phyloP scores from a whole-genome alignment of 495 filamentous ascomycete species.

The Darksidea phi region DNA sequence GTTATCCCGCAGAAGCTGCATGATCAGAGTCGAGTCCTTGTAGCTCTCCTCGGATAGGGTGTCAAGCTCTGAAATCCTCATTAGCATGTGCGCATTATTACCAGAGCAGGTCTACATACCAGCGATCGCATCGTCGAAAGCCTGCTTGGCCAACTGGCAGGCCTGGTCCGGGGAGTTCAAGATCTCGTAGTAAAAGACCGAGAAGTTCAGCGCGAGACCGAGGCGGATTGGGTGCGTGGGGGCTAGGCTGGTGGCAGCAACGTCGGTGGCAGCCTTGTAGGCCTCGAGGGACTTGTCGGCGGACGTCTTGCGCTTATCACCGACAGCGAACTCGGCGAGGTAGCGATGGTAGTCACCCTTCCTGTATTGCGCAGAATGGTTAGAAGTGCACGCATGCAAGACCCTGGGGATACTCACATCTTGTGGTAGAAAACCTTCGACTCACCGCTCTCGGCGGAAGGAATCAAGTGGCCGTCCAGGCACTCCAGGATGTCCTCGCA shows the following conservation, averaged over 20 bases:
- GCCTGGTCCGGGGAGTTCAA: constrained; percentile 98
- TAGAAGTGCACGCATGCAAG: not conserved
- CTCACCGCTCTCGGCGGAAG: constrained; percentile 92
- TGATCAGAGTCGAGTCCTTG: constrained; percentile 99
- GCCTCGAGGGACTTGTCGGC: constrained; percentile 96
- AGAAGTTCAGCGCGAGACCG: constrained; percentile 98
- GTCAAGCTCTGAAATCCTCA: constrained; percentile 73
- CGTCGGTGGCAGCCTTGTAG: constrained; percentile 99
- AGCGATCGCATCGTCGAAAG: constrained; percentile 98
- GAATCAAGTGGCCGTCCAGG: constrained; percentile 93
- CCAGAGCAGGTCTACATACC: constrained; percentile 31
- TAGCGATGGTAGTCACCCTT: constrained; percentile 99
- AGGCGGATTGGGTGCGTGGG: constrained; percentile 98
- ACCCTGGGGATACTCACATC: constrained; percentile 63
- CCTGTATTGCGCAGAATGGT: constrained; percentile 52
- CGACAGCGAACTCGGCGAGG: constrained; percentile 96
- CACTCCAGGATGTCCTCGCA: constrained; percentile 98
- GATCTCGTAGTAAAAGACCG: constrained; percentile 99
- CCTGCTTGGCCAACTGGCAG: constrained; percentile 98
- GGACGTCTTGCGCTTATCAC: constrained; percentile 97
- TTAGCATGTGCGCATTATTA: constrained; percentile 15
- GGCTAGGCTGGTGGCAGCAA: constrained; percentile 94
- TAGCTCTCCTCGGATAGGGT: constrained; percentile 99
- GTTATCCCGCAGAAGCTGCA: constrained; percentile 99
- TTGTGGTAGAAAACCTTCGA: constrained; percentile 99